These are phyloP conservation scores for Aspergillus nidulans DNA, from an alignment of 495 filamentous ascomycete species.

Conservation along the genomic window DNA sequence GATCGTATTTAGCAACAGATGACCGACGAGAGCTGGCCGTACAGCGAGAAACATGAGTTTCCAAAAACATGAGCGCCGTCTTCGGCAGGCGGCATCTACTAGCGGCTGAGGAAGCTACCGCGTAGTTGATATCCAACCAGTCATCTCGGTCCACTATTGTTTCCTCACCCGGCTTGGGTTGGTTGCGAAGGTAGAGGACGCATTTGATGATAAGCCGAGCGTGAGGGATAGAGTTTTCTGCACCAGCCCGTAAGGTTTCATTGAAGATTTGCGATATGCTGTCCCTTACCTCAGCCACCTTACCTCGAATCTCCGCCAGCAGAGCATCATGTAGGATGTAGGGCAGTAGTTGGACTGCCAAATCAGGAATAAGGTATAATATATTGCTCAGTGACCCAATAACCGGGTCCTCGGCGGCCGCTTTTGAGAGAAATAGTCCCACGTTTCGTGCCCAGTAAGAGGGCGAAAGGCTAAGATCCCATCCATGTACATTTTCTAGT, in stretches of 20 bases:
- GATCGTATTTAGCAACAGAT: slow-evolving; percentile 52
- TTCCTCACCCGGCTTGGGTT: slow-evolving; percentile 65
- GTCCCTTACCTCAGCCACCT: slow-evolving; percentile 22
- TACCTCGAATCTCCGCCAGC: slow-evolving; percentile 40
- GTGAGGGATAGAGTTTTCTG: slow-evolving; percentile 40
- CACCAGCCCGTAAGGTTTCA: slow-evolving; percentile 24
- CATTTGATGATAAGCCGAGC: slow-evolving; percentile 65
- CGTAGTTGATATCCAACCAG: slow-evolving; percentile 83
- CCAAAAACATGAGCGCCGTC: slow-evolving; percentile 77
- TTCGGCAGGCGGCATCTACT: slow-evolving; percentile 78
- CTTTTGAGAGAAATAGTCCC: slow-evolving; percentile 55
- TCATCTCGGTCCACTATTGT: slow-evolving; percentile 72
- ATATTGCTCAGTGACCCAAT: slow-evolving; percentile 60
- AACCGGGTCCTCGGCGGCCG: slow-evolving; percentile 58
- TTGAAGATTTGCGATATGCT: slow-evolving; percentile 44
- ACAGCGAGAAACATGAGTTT: slow-evolving; percentile 58
- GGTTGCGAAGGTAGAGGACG: slow-evolving; percentile 83
- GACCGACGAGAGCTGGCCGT: slow-evolving; percentile 60
- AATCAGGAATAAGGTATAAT: slow-evolving; percentile 55
- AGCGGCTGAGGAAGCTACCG: slow-evolving; percentile 71
- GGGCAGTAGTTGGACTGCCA: slow-evolving; percentile 69
- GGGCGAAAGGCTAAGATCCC: slow-evolving; percentile 19
- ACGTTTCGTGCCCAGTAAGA: slow-evolving; percentile 62
- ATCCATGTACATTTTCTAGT: slow-evolving; percentile 8
- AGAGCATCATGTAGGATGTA: slow-evolving; percentile 79